These are phyloP conservation scores for Gomphus bonarii DNA, from an alignment of 1,284 basidiomycete species.

Conservation along the genomic window DNA sequence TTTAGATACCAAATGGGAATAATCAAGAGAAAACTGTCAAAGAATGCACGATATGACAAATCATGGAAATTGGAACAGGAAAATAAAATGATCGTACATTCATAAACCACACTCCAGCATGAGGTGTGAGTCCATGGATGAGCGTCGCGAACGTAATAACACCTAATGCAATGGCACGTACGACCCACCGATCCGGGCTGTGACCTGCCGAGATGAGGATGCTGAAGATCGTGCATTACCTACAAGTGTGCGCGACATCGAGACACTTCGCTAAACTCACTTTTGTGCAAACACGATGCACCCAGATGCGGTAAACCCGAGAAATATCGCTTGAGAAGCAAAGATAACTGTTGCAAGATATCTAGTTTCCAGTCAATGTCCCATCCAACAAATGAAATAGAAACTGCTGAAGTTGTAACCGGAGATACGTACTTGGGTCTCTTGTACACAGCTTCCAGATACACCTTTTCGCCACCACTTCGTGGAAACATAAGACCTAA, in stretches of 20 bases:
- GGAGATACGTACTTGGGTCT: neutral
- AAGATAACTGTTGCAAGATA: conserved; percentile 39
- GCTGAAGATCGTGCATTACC: conserved; percentile 20
- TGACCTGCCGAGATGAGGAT: conserved; percentile 38
- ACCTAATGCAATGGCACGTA: conserved; percentile 47
- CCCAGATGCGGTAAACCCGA: conserved; percentile 43
- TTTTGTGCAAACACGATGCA: conserved; percentile 42
- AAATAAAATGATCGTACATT: conserved; percentile 25
- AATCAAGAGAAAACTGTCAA: neutral
- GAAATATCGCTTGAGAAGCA: conserved; percentile 35
- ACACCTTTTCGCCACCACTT: conserved; percentile 48
- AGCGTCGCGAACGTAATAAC: conserved; percentile 35
- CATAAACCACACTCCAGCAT: conserved; percentile 35
- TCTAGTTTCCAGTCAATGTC: conserved; percentile 24
- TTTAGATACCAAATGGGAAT: neutral
- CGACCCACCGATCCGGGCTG: conserved; percentile 33
- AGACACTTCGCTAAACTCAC: conserved; percentile 17
- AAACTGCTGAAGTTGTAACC: neutral
- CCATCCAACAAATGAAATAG: neutral
- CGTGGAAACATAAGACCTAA: conserved; percentile 43
- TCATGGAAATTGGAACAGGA: neutral
- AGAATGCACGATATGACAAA: neutral
- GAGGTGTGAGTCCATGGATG: conserved; percentile 37
- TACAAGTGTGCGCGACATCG: neutral
- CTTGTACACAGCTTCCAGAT: conserved; percentile 39